Conservation (phyloP, 768 basidiomycete species). For the Boletellus sp. region DNA sequence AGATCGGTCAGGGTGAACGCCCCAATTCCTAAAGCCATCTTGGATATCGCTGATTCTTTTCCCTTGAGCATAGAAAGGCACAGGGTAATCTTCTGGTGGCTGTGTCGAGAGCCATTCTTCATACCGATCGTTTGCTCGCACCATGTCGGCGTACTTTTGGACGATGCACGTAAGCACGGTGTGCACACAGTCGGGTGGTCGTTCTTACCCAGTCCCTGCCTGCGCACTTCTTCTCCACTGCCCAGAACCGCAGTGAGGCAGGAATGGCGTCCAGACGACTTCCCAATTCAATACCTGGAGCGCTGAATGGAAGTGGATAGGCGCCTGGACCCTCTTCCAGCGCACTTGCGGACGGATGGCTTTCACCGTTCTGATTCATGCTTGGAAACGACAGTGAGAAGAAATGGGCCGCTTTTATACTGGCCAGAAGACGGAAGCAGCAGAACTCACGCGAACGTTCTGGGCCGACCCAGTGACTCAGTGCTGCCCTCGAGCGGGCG, state of each 20-base stretch:
- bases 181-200: not conserved
- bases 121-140: conserved; percentile 11
- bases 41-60: conserved; percentile 1
- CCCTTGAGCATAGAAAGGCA: conserved; percentile 2
- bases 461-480: too few relatives aligned
- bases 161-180: not conserved
- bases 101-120: conserved; percentile 13
- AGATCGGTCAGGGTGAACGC: not conserved
- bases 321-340: conserved; percentile 13
- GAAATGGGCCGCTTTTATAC: too few relatives aligned
- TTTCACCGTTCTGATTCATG: not conserved
- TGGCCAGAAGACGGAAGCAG: too few relatives aligned
- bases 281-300: conserved; percentile 3
- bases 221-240: not conserved
- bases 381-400: not conserved
- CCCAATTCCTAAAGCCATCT: conserved; percentile 6
- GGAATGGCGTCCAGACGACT: conserved; percentile 19
- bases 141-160: conserved; percentile 5
- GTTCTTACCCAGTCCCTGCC: conserved; percentile 11
- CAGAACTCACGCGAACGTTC: too few relatives aligned
- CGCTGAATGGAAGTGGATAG: conserved; percentile 16
- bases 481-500: too few relatives aligned
- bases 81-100: conserved; percentile 7
- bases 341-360: not conserved
- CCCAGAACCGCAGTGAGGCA: conserved; percentile 10